These are phyloP conservation scores for Sphagnum tenellum DNA, from an alignment of 225 moss, liverwort and hornwort species.

Conservation along the genomic window DNA sequence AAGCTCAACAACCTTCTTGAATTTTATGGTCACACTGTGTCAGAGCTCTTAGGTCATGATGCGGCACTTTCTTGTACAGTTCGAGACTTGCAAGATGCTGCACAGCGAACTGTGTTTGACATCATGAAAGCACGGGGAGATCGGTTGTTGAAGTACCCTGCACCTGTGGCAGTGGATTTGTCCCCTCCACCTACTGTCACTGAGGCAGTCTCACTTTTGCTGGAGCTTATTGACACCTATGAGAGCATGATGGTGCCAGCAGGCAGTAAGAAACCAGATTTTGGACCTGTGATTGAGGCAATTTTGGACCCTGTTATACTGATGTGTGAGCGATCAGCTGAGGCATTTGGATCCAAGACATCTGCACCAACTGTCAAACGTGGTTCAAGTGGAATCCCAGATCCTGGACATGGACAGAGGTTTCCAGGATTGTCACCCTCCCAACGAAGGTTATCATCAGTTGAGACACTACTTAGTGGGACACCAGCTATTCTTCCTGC, in stretches of 20 bases:
- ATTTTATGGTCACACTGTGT: slow-evolving; percentile 86
- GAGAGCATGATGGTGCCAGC: slow-evolving; percentile 94
- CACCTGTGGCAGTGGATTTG: slow-evolving; percentile 79
- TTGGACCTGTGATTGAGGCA: slow-evolving; percentile 74
- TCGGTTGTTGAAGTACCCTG: slow-evolving; percentile 68
- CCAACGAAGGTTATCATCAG: slow-evolving; percentile 62
- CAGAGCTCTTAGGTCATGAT: slow-evolving; percentile 69
- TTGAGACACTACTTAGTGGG: slow-evolving; percentile 46
- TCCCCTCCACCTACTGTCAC: slow-evolving; percentile 85
- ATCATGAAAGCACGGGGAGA: slow-evolving; percentile 88
- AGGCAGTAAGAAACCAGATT: slow-evolving; percentile 78
- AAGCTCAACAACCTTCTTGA: slow-evolving; percentile 95
- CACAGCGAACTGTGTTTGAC: slow-evolving; percentile 87
- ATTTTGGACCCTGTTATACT: slow-evolving; percentile 81
- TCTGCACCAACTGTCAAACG: slow-evolving; percentile 49
- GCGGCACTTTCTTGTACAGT: slow-evolving; percentile 83
- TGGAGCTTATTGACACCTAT: slow-evolving; percentile 87
- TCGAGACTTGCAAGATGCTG: slow-evolving; percentile 83
- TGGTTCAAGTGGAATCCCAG: slow-evolving; percentile 48
- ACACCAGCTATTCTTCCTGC: slow-evolving; percentile 27
- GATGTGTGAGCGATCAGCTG: slow-evolving; percentile 97
- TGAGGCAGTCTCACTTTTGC: slow-evolving; percentile 73
- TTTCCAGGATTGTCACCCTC: slow-evolving; percentile 36
- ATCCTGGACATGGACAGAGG: slow-evolving; percentile 75
- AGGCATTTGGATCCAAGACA: slow-evolving; percentile 54